A percentile compares a stretch with the other conserved stretches of the same genome.
Evolutionary conservation across 805 yeast species (phyloP).

Genomic region (Wickerhamomyces sydowiorum): DNA sequence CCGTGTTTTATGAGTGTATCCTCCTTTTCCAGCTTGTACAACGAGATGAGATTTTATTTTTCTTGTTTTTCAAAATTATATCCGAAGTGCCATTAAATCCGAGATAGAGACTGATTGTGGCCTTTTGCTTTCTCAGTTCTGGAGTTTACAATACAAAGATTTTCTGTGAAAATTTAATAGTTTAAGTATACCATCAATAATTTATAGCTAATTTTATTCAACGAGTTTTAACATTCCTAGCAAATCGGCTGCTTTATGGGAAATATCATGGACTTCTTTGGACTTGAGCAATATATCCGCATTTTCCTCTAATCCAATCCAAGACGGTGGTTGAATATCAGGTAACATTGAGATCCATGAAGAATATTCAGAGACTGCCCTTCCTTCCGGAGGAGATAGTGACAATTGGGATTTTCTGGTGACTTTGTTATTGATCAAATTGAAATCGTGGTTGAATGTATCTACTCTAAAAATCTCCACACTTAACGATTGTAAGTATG

Average conservation of each 20-base stretch:
- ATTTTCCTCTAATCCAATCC: conserved; percentile 46
- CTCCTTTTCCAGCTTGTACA: too few species aligned
- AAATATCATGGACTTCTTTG: conserved; percentile 8
- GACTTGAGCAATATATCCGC: conserved; percentile 30
- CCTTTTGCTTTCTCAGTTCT: too few species aligned
- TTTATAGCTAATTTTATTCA: too few species aligned
- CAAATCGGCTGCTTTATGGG: conserved; percentile 1
- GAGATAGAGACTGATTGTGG: too few species aligned
- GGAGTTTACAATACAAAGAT: too few species aligned
- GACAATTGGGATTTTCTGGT: conserved; percentile 6
- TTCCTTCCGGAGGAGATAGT: conserved; percentile 45
- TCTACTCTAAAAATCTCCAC: conserved; percentile 30
- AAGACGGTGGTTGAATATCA: conserved; percentile 41
- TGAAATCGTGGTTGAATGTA: conserved; percentile 38
- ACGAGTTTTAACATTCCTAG: too few species aligned
- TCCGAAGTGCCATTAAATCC: too few species aligned
- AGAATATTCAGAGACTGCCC: conserved; percentile 25
- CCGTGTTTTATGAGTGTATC: too few species aligned
- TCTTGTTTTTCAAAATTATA: too few species aligned
- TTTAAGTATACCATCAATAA: neutral
- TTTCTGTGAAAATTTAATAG: neutral
- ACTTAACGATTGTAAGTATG: conserved; percentile 30
- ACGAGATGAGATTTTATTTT: too few species aligned
- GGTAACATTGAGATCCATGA: conserved; percentile 54
- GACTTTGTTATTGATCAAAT: conserved; percentile 28